phyloP scores from a whole-genome alignment of 352 stramenopile genomes.

The Peronospora belbahrii region DNA sequence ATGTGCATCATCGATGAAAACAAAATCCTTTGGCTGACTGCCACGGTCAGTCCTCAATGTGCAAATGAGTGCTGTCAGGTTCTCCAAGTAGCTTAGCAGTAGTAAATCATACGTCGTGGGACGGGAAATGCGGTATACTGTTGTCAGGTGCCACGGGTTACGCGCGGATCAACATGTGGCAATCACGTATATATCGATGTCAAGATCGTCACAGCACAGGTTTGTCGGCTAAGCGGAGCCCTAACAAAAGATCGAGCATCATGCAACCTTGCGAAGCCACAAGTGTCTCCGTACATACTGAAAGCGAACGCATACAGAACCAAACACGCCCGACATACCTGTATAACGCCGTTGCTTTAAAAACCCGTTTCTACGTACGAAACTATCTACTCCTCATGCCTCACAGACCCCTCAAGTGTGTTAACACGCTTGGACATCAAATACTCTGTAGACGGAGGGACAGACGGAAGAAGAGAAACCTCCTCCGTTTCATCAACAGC shows the following conservation, averaged over 20 bases:
- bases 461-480: constrained; percentile 10
- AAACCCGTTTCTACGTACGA: not conserved
- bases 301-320: not conserved
- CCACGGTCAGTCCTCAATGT: constrained; percentile 72
- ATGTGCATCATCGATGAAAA: constrained; percentile 73
- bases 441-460: constrained; percentile 41
- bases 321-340: constrained; percentile 3
- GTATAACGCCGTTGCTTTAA: constrained; percentile 1
- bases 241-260: constrained; percentile 33
- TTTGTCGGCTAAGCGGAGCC: constrained; percentile 35
- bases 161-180: constrained; percentile 41
- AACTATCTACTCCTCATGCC: constrained; percentile 10
- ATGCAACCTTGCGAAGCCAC: too few species aligned
- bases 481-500: constrained; percentile 24
- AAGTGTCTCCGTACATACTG: too few species aligned
- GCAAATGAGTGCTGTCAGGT: not conserved
- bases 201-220: constrained; percentile 44
- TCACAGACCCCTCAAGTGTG: constrained; percentile 23
- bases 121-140: constrained; percentile 46
- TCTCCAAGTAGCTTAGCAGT: not conserved
- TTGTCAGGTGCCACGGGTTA: constrained; percentile 67
- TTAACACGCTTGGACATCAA: constrained; percentile 43
- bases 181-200: constrained; percentile 59
- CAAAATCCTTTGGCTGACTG: constrained; percentile 83
- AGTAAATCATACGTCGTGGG: too few species aligned